Evolutionary conservation across 2,329 filamentous ascomycete species (phyloP), one percentile per base, ranked within the genome.

Genomic region (Phialocephala subalpina): DNA sequence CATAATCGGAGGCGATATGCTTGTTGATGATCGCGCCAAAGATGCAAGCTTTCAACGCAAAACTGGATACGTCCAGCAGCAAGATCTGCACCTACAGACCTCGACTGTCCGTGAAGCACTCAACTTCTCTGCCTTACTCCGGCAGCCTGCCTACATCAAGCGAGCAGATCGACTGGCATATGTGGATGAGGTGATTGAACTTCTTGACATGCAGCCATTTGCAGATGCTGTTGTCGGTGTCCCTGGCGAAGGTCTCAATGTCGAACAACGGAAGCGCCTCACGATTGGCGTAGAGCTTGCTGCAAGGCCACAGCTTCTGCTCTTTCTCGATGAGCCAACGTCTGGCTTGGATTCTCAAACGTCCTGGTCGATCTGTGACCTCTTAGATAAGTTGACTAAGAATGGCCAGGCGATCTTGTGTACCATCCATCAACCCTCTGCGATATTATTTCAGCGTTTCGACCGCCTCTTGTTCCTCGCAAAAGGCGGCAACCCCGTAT

Each of bases 271-370:
- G 56, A 90, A 90, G 78, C 92, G 93, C 73, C 84, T 97, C 6
- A 97, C 94, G 0, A 97, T 97, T 69, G 95, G 93, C 78, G 94
- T 97, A 27, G 95, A 97, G 77, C 86, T 98, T 35, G 94, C 93
- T 52, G 94, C 94, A 11, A 97, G 95, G 81, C 94, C 94, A 6
- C 89, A 93, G 56, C 83, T 97, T 59, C 84, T 97, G 65, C 87
- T 97, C 58, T 97, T 97, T 82, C 87, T 97, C 56, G 94, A 97
- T 73, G 94, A 97, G 79, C 94, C 94, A 20, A 97, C 94, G 4
- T 97, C 93, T 38, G 94, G 94, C 82, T 87, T 97, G 20, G 94
- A 97, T 79, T 93, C 90, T 75, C 93, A 97, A 78, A 97, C 94
- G 1, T 95, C 94, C 0, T 97, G 93, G 92, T 92, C 93, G 67